Evolutionary conservation across 345 rosid species (phyloP).

Genomic region (Ricinus communis): DNA sequence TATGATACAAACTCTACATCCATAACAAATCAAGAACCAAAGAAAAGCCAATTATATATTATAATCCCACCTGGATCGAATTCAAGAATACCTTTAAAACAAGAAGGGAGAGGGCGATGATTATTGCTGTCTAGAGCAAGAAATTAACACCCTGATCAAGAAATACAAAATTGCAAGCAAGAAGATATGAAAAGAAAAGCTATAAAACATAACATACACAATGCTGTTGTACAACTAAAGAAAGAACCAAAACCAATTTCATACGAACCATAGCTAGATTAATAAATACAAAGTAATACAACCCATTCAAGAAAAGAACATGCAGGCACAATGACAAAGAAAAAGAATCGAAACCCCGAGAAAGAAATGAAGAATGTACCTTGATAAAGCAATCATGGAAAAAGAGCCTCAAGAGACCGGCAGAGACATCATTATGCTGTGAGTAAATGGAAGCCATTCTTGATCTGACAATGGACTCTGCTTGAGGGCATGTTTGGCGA

Average conservation of each 20-base stretch:
- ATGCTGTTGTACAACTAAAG: too few relatives aligned
- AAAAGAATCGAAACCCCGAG: neutral
- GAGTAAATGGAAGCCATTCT: constrained; percentile 29
- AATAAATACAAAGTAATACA: too few relatives aligned
- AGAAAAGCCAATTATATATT: neutral
- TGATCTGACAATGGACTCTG: constrained; percentile 36
- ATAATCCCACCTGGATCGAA: neutral
- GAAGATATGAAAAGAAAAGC: too few relatives aligned
- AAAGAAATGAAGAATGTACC: constrained; percentile 17
- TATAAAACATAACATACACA: too few relatives aligned
- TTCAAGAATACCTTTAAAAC: too few relatives aligned
- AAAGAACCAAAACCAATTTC: too few relatives aligned
- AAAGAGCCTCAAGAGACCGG: constrained; percentile 37
- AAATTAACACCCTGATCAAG: neutral
- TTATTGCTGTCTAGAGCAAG: neutral
- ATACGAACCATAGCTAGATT: too few relatives aligned
- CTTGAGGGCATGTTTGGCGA: constrained; percentile 36
- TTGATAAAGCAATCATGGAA: constrained; percentile 51
- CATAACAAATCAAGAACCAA: neutral
- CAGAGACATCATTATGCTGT: constrained; percentile 20
- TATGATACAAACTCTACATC: neutral
- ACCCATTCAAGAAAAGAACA: too few relatives aligned
- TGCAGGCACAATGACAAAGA: too few relatives aligned
- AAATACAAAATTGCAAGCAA: neutral
- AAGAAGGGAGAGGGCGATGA: too few relatives aligned